Percentiles rank a stretch among this genome's conserved stretches.
These are phyloP conservation scores for Prunus mume DNA, from an alignment of 306 rosid genomes.

Conservation along the genomic window DNA sequence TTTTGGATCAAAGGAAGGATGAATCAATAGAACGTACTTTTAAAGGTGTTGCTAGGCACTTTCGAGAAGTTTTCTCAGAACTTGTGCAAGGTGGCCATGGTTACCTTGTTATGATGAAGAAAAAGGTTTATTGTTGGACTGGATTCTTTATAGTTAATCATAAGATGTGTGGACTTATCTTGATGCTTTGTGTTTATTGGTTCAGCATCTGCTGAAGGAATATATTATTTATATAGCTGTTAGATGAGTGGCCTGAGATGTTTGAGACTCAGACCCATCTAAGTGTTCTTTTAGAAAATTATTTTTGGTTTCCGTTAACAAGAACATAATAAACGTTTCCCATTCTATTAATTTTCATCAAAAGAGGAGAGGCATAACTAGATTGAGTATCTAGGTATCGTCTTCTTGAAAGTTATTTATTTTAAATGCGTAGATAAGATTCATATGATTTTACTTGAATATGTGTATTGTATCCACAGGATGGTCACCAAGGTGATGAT, in stretches of 20 bases:
- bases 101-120: slow-evolving; percentile 90
- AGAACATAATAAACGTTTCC: not conserved
- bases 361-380: not conserved
- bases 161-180: slow-evolving; percentile 1
- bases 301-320: not conserved
- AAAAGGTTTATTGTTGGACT: slow-evolving; percentile 56
- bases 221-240: not conserved
- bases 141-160: not conserved
- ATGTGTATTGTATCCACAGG: slow-evolving; percentile 49
- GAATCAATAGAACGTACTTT: slow-evolving; percentile 96
- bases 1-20: slow-evolving; percentile 91
- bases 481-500: slow-evolving; percentile 81
- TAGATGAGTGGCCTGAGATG: not conserved
- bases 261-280: not conserved
- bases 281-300: not conserved
- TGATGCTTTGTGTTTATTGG: not conserved
- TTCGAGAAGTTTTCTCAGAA: slow-evolving; percentile 93
- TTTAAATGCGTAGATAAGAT: not conserved
- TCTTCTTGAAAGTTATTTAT: not conserved
- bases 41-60: slow-evolving; percentile 98
- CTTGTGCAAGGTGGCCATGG: slow-evolving; percentile 96
- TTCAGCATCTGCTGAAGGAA: not conserved
- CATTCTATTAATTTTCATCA: not conserved
- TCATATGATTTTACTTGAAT: slow-evolving; percentile 16
- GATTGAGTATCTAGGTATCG: not conserved